phyloP scores from a whole-genome alignment of 2,329 filamentous ascomycete genomes.

The Stemphylium beticola region DNA sequence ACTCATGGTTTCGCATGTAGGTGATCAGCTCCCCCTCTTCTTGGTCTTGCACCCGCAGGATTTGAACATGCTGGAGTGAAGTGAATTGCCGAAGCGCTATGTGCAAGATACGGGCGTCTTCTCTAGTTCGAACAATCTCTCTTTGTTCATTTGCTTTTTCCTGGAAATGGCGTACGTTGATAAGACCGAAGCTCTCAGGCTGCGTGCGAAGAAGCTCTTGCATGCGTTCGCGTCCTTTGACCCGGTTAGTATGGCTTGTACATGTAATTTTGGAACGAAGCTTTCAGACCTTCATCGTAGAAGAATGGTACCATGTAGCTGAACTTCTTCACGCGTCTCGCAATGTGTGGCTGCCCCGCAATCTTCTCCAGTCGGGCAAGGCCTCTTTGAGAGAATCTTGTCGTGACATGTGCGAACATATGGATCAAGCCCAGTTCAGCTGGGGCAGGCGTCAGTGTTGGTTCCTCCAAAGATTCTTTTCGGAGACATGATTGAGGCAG shows the following conservation, averaged over 20 bases:
- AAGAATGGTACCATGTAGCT: conserved; percentile 67
- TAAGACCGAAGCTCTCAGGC: conserved; percentile 42
- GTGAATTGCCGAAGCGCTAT: conserved; percentile 64
- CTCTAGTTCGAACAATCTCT: conserved; percentile 57
- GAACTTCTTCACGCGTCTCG: conserved; percentile 63
- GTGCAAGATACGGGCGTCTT: conserved; percentile 61
- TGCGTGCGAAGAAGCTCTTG: conserved; percentile 49
- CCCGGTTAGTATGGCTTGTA: conserved; percentile 23
- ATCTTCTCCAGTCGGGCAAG: conserved; percentile 58
- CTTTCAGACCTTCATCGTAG: conserved; percentile 57
- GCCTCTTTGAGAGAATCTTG: conserved; percentile 58
- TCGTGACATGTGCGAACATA: conserved; percentile 60
- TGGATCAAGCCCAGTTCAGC: conserved; percentile 58
- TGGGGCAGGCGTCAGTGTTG: too few relatives aligned
- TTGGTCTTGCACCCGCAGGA: conserved; percentile 66
- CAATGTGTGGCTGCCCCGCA: conserved; percentile 57
- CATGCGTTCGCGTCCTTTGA: conserved; percentile 50
- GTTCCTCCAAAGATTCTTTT: too few relatives aligned
- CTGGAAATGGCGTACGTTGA: conserved; percentile 52
- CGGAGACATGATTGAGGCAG: too few relatives aligned
- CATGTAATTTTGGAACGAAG: conserved; percentile 1
- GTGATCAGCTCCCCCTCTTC: conserved; percentile 62
- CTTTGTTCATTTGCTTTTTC: conserved; percentile 58
- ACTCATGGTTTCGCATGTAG: conserved; percentile 57
- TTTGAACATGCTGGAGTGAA: conserved; percentile 67